A percentile compares a stretch with the other conserved stretches of the same genome.
phyloP scores from a whole-genome alignment of 495 filamentous ascomycete species.

The Xylaria intraflava region DNA sequence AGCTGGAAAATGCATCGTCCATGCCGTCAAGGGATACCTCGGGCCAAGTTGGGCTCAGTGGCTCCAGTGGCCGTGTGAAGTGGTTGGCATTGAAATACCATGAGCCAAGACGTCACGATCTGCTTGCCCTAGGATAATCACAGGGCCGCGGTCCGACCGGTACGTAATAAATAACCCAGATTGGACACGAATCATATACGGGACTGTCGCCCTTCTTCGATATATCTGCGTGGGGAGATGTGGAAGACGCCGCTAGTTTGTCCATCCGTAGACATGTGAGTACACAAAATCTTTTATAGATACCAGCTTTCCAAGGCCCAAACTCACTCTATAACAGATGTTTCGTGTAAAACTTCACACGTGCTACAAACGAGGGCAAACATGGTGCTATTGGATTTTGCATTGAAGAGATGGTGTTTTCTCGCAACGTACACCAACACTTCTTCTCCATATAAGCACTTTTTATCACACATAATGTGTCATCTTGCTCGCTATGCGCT shows the following conservation, averaged over 20 bases:
- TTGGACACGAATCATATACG: not conserved
- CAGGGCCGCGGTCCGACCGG: not conserved
- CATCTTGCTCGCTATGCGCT: too few relatives aligned
- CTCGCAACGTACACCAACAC: too few relatives aligned
- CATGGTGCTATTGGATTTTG: too few relatives aligned
- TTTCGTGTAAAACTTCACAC: too few relatives aligned
- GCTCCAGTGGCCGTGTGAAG: slow-evolving; percentile 4
- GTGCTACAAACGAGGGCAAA: too few relatives aligned
- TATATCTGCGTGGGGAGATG: not conserved
- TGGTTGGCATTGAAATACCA: not conserved
- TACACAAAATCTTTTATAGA: too few relatives aligned
- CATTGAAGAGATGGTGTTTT: too few relatives aligned
- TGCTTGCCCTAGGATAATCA: too few relatives aligned
- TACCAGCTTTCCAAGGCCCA: too few relatives aligned
- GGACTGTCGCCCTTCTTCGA: not conserved
- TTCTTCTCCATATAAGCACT: too few relatives aligned
- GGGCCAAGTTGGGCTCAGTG: not conserved
- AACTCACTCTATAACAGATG: too few relatives aligned
- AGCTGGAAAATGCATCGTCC: not conserved
- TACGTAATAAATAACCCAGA: not conserved
- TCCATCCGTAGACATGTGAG: slow-evolving; percentile 9
- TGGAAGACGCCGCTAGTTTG: not conserved
- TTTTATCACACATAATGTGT: too few relatives aligned
- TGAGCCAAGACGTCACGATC: not conserved
- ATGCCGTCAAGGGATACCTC: not conserved